These are phyloP conservation scores for Fusarium brachygibbosum DNA, from an alignment of 2,329 filamentous ascomycete genomes.

Conservation along the genomic window DNA sequence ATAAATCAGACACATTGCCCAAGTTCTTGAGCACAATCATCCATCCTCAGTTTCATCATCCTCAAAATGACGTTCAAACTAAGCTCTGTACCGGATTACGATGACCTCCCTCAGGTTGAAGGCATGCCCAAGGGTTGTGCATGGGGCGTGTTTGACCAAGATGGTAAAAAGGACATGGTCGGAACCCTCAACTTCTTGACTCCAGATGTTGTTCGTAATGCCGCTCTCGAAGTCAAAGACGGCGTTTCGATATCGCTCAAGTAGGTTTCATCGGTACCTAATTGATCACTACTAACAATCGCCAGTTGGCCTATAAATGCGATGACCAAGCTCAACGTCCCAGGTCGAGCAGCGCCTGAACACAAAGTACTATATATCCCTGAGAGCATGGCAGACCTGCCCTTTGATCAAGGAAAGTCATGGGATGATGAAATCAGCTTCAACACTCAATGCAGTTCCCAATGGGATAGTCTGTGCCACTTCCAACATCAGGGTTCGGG, in stretches of 20 bases:
- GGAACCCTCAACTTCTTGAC: conserved; percentile 69
- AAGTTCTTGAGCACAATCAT: neutral
- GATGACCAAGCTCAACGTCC: conserved; percentile 49
- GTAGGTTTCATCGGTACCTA: conserved; percentile 45
- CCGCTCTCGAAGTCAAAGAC: conserved; percentile 45
- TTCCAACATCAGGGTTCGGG: conserved; percentile 60
- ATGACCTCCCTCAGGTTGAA: conserved; percentile 50
- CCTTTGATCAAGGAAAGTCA: conserved; percentile 38
- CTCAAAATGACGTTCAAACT: conserved; percentile 9
- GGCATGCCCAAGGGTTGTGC: conserved; percentile 63
- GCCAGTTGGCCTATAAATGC: conserved; percentile 35
- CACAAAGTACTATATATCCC: conserved; percentile 56
- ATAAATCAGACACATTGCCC: conserved; percentile 13
- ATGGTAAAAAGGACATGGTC: conserved; percentile 63
- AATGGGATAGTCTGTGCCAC: conserved; percentile 67
- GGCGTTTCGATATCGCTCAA: conserved; percentile 68
- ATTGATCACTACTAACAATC: neutral
- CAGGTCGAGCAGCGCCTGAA: conserved; percentile 37
- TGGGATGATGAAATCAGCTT: conserved; percentile 65
- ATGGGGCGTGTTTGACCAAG: conserved; percentile 64
- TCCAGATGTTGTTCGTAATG: conserved; percentile 53
- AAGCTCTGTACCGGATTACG: conserved; percentile 29
- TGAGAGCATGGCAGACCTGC: conserved; percentile 28
- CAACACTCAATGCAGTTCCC: conserved; percentile 68
- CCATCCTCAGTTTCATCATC: neutral